Conservation (phyloP, 495 filamentous ascomycete species). For the Aspergillus biplanus region DNA sequence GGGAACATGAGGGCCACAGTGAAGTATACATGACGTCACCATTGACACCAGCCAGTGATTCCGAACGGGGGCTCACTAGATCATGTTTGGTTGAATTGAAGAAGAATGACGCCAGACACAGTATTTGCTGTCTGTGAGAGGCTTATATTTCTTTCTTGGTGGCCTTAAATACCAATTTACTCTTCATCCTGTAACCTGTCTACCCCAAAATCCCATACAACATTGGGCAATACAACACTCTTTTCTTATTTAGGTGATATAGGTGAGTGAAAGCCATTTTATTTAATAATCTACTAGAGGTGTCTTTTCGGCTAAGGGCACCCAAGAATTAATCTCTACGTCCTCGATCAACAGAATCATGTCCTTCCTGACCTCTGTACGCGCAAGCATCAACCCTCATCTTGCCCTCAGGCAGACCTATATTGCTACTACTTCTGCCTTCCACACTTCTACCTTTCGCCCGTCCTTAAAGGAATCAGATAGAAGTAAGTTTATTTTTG, state of each 20-base stretch:
- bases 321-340: background rate
- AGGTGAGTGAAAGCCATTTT: no score
- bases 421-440: constrained; percentile 12
- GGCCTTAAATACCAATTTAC: no score
- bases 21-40: constrained; percentile 24
- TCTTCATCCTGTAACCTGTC: no score
- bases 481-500: background rate
- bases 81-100: background rate
- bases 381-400: constrained; percentile 26
- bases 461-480: constrained; percentile 36
- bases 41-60: constrained; percentile 1
- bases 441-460: constrained; percentile 35
- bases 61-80: background rate
- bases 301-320: no score
- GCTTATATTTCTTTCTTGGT: no score
- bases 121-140: background rate
- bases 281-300: no score
- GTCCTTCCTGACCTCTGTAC: constrained; percentile 39
- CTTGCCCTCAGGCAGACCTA: constrained; percentile 21
- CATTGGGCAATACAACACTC: no score
- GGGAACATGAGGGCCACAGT: constrained; percentile 2
- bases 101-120: background rate
- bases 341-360: constrained; percentile 19
- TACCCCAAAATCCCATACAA: no score
- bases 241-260: no score